Evolutionary conservation across 2,329 filamentous ascomycete species (phyloP).

Genomic region (Phialophora verrucosa): DNA sequence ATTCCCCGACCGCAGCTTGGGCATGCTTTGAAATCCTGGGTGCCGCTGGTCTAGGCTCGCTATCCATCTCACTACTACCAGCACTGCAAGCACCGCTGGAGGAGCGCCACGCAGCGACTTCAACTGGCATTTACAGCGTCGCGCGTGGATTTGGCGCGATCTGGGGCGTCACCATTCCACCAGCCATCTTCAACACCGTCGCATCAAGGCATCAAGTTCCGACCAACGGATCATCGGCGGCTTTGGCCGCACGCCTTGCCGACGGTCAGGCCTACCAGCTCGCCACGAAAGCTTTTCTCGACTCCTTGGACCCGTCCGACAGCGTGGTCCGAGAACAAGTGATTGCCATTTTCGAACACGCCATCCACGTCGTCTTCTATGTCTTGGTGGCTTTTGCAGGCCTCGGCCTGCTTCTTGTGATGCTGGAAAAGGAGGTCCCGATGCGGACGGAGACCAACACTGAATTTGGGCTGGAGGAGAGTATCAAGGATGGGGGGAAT

Average conservation of each 20-base stretch:
- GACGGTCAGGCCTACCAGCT: constrained; percentile 38
- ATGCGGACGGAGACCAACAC: constrained; percentile 34
- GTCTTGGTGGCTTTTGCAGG: constrained; percentile 33
- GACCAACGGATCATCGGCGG: background rate
- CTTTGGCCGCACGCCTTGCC: background rate
- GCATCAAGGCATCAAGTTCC: constrained; percentile 14
- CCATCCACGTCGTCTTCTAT: constrained; percentile 33
- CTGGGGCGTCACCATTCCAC: constrained; percentile 42
- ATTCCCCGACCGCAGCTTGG: constrained; percentile 37
- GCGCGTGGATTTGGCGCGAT: constrained; percentile 40
- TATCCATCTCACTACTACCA: constrained; percentile 34
- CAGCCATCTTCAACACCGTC: constrained; percentile 42
- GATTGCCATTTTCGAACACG: constrained; percentile 22
- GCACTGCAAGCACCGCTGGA: constrained; percentile 38
- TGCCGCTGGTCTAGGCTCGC: constrained; percentile 35
- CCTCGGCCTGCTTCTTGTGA: constrained; percentile 28
- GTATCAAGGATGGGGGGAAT: constrained; percentile 4
- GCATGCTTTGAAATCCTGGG: constrained; percentile 37
- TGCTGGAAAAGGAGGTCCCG: constrained; percentile 31
- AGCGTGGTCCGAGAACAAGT: constrained; percentile 13
- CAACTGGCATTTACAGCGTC: constrained; percentile 40
- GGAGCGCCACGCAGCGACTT: constrained; percentile 38
- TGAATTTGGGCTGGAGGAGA: constrained; percentile 22
- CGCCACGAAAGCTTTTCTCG: constrained; percentile 29
- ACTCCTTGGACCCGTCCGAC: constrained; percentile 9